Conservation (phyloP, 495 filamentous ascomycete species). For the Penicillium lividum region DNA sequence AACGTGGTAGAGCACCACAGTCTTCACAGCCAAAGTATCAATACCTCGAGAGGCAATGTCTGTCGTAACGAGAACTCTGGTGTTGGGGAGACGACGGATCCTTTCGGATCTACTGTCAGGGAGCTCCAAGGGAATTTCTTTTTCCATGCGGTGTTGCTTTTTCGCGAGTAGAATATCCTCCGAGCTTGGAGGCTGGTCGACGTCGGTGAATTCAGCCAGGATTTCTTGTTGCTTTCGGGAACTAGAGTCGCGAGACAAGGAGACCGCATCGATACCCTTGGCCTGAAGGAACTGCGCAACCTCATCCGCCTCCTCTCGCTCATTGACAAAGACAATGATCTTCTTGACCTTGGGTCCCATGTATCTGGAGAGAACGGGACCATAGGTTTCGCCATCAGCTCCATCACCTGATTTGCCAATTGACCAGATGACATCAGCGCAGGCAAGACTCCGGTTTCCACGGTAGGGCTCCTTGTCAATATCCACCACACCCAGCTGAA, state of each 20-base stretch:
- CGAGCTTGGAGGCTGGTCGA: conserved; percentile 43
- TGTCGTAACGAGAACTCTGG: conserved; percentile 89
- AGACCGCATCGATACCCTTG: conserved; percentile 85
- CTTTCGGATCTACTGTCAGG: conserved; percentile 21
- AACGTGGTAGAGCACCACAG: conserved; percentile 92
- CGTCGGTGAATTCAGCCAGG: conserved; percentile 72
- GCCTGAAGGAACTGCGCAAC: conserved; percentile 74
- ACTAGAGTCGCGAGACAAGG: conserved; percentile 77
- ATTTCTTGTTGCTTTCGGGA: conserved; percentile 72
- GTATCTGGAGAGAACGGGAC: conserved; percentile 30
- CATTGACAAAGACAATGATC: conserved; percentile 96
- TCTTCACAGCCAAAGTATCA: conserved; percentile 87
- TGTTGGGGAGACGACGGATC: conserved; percentile 57
- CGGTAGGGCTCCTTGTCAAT: conserved; percentile 85
- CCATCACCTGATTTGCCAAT: conserved; percentile 75
- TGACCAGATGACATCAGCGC: conserved; percentile 90
- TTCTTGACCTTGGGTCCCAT: conserved; percentile 67
- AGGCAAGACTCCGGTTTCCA: conserved; percentile 87
- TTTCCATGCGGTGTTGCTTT: conserved; percentile 33
- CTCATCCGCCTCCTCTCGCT: conserved; percentile 82
- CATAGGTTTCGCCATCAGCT: conserved; percentile 29
- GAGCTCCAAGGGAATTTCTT: conserved; percentile 36
- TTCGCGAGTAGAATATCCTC: conserved; percentile 40
- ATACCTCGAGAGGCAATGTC: conserved; percentile 91
- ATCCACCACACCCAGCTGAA: conserved; percentile 92